Evolutionary conservation across 495 filamentous ascomycete genomes (phyloP).

Genomic region (Penicillium cosmopolitanum): DNA sequence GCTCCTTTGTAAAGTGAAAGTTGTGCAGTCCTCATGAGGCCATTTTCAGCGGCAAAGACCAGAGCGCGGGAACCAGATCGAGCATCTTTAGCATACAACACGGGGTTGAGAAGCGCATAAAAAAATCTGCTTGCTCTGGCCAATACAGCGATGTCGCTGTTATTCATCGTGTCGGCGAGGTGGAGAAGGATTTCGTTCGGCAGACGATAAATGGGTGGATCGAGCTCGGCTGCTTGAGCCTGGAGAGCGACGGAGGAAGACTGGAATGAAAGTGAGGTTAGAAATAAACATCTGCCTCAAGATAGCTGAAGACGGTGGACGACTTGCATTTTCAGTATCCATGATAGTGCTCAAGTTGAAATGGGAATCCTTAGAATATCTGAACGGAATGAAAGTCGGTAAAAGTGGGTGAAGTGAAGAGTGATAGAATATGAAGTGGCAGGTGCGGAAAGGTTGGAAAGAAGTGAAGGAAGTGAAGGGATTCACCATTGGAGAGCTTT

Average conservation of each 20-base stretch:
- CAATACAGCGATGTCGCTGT: neutral
- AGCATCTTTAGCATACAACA: neutral
- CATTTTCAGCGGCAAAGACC: neutral
- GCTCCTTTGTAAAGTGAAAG: neutral
- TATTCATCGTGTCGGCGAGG: neutral
- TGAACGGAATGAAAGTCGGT: too few relatives aligned
- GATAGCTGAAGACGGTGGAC: too few relatives aligned
- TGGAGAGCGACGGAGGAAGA: neutral
- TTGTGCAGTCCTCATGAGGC: neutral
- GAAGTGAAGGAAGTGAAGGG: too few relatives aligned
- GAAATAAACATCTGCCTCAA: neutral
- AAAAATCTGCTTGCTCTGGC: neutral
- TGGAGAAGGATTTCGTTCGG: neutral
- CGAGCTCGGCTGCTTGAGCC: neutral
- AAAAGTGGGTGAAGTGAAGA: too few relatives aligned
- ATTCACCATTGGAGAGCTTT: too few relatives aligned
- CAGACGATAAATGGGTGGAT: neutral
- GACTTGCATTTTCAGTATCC: too few relatives aligned
- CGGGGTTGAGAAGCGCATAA: neutral
- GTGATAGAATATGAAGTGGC: too few relatives aligned
- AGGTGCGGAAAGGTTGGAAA: too few relatives aligned
- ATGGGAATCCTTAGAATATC: too few relatives aligned
- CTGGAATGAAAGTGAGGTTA: neutral
- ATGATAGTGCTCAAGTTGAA: too few relatives aligned
- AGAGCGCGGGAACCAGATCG: neutral